Conservation (phyloP, 2,329 filamentous ascomycete genomes). For the Fusarium chlamydosporum region DNA sequence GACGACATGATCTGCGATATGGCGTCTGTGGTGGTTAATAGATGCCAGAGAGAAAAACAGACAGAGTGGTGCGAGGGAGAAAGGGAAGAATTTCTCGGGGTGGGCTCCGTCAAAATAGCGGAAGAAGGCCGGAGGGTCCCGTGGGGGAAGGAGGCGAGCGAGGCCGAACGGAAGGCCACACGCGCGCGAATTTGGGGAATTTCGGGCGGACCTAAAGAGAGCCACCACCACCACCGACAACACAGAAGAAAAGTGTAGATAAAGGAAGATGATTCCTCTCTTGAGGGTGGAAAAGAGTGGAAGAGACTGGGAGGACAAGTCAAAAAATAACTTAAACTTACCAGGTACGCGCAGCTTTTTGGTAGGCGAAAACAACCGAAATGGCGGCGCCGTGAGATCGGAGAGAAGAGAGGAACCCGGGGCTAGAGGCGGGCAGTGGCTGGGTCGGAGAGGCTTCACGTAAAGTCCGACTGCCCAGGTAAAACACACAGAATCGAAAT, state of each 20-base stretch:
- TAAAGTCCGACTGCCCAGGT: slow-evolving; percentile 31
- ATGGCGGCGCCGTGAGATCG: slow-evolving; percentile 41
- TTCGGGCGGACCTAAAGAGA: slow-evolving; percentile 37
- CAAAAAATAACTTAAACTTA: slow-evolving; percentile 20
- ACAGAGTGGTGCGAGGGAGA: slow-evolving; percentile 29
- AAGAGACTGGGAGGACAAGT: neutral
- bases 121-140: slow-evolving; percentile 45
- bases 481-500: slow-evolving; percentile 23
- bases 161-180: slow-evolving; percentile 44
- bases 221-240: slow-evolving; percentile 20
- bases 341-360: slow-evolving; percentile 20
- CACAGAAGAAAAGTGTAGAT: slow-evolving; percentile 10
- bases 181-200: slow-evolving; percentile 38
- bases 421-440: slow-evolving; percentile 29
- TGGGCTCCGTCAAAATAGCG: slow-evolving; percentile 42
- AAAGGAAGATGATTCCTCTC: neutral
- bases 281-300: neutral
- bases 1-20: slow-evolving; percentile 58
- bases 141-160: slow-evolving; percentile 36
- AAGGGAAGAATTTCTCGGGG: slow-evolving; percentile 39
- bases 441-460: slow-evolving; percentile 27
- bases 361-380: slow-evolving; percentile 35
- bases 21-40: neutral
- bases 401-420: slow-evolving; percentile 32
- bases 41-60: neutral